Conservation (phyloP, 306 rosid species). For the barrel medic (Medicago truncatula) region DNA sequence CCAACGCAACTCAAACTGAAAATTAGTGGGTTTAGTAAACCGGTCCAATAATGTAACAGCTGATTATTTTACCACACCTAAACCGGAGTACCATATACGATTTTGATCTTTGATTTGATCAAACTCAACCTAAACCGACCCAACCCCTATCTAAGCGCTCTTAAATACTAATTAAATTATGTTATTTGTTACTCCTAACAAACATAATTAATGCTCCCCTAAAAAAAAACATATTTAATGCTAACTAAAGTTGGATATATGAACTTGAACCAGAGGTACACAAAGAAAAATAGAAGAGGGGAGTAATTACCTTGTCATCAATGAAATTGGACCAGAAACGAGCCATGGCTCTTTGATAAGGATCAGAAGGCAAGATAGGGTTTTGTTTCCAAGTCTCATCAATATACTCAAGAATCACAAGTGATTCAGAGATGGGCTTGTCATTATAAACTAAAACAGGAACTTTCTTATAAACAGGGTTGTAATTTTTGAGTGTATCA, state of each 20-base stretch:
- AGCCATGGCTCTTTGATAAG: slow-evolving; percentile 50
- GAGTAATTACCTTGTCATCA: slow-evolving; percentile 55
- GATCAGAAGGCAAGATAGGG: slow-evolving; percentile 52
- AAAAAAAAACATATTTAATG: no score
- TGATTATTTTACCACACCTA: no score
- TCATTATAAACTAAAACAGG: slow-evolving; percentile 59
- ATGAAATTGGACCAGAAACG: slow-evolving; percentile 71
- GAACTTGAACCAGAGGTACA: not conserved
- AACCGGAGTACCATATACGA: no score
- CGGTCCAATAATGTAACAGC: no score
- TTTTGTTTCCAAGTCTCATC: slow-evolving; percentile 58
- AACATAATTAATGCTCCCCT: not conserved
- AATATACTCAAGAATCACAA: slow-evolving; percentile 57
- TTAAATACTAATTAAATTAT: no score
- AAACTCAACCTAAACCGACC: no score
- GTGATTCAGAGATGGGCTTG: slow-evolving; percentile 63
- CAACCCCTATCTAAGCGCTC: no score
- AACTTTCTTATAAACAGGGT: slow-evolving; percentile 61
- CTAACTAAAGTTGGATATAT: not conserved
- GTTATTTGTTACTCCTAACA: no score
- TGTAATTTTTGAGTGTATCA: slow-evolving; percentile 48
- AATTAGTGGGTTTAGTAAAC: no score
- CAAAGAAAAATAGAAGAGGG: not conserved
- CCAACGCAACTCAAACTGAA: no score
- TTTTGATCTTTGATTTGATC: no score